Evolutionary conservation across 441 rosid species (phyloP).

Genomic region (Capsella rubella): DNA sequence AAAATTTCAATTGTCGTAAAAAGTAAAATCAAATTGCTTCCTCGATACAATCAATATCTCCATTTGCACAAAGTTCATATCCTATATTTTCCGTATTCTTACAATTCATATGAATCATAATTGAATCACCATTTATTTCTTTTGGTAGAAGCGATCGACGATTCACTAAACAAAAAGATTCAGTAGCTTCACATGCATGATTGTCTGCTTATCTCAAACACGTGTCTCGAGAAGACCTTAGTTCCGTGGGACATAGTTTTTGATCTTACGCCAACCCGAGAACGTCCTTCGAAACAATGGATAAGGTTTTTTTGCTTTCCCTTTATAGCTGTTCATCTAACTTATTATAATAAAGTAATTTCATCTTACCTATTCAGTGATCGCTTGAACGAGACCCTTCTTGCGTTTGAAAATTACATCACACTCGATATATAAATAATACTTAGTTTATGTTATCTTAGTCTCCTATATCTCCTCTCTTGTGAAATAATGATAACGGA

Average conservation of each 20-base stretch:
- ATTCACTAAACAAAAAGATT: constrained; percentile 8
- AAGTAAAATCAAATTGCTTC: not conserved
- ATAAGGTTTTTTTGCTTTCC: constrained; percentile 10
- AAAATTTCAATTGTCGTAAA: not conserved
- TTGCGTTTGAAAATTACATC: constrained; percentile 19
- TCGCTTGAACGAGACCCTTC: constrained; percentile 40
- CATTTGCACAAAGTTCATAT: not conserved
- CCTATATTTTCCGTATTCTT: not conserved
- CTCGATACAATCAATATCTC: not conserved
- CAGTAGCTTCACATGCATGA: constrained; percentile 38
- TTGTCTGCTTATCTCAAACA: constrained; percentile 32
- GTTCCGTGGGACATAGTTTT: constrained; percentile 26
- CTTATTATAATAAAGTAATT: not conserved
- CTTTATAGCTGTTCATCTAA: not conserved
- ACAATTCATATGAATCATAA: constrained; percentile 4
- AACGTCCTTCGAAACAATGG: constrained; percentile 28
- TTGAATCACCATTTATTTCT: constrained; percentile 2
- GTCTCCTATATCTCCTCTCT: not conserved
- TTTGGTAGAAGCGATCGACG: constrained; percentile 18
- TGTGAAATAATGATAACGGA: constrained; percentile 33
- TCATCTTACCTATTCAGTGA: constrained; percentile 23
- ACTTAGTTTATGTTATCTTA: constrained; percentile 34
- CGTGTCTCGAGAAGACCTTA: constrained; percentile 34
- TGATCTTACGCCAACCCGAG: constrained; percentile 29
- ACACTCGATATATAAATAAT: not conserved